These are phyloP conservation scores for Periconia sp. DNA, from an alignment of 2,329 filamentous ascomycete species.

Conservation along the genomic window DNA sequence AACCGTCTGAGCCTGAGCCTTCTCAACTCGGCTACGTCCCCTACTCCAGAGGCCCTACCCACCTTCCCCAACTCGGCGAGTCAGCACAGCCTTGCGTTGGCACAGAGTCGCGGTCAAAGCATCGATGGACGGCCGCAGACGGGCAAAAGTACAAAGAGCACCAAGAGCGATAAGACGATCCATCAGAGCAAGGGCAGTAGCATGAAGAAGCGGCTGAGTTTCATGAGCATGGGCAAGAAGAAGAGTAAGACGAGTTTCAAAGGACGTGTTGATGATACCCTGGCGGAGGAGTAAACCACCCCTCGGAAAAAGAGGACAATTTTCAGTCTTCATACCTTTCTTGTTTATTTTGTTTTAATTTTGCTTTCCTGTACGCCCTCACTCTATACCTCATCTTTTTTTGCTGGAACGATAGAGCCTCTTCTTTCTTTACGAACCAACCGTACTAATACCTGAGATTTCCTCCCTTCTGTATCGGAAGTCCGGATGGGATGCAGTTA, in stretches of 20 bases:
- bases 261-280: conserved; percentile 28
- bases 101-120: conserved; percentile 14
- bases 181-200: conserved; percentile 56
- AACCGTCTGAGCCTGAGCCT: conserved; percentile 35
- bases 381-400: not conserved
- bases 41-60: conserved; percentile 33
- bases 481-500: not conserved
- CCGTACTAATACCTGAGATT: not conserved
- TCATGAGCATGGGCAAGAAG: conserved; percentile 75
- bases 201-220: conserved; percentile 76
- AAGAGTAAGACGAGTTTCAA: conserved; percentile 57
- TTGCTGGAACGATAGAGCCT: not conserved
- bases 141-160: conserved; percentile 43
- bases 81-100: conserved; percentile 19
- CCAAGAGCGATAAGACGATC: conserved; percentile 45
- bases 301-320: not conserved
- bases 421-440: not conserved
- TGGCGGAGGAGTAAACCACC: conserved; percentile 33
- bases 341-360: too few species aligned
- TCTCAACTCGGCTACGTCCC: conserved; percentile 25
- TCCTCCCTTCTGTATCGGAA: not conserved
- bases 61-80: conserved; percentile 21
- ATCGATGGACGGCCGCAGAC: conserved; percentile 25
- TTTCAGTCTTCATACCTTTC: conserved; percentile 1
- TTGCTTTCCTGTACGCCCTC: not conserved